Base-by-base conservation (phyloP, 2,329 filamentous ascomycete genomes). In the Fusarium nisikadoi region DNA sequence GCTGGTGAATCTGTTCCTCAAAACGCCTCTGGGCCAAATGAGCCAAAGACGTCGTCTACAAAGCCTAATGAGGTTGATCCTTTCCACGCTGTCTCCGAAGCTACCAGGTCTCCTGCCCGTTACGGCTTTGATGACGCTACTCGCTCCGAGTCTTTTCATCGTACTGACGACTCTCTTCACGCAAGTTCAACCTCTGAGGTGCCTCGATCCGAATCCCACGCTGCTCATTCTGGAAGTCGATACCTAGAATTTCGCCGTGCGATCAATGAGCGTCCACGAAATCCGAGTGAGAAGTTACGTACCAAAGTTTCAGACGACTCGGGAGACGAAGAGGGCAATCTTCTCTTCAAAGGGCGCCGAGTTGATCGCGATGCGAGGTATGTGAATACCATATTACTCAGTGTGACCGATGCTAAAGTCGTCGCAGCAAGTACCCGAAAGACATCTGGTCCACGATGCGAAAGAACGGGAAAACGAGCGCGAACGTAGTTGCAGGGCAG, bases 381-480 rank as follows among this genome's bases (percentile, higher is more conserved):
- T 54, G 80, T 71, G 20, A 45, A 43, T 31, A 58, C 23, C 38
- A 23, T 29, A 20, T n/a, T 33, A 8, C 46, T n/a, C 46, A 35
- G 10, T 23, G 23, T 13, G n/a, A 8, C 52, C 33, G 43, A 58
- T 61, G 17, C 70, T 76, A 60, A 78, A 61, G 33, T 62, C 38
- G 20, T 27, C 17, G 58, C 85, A 81, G 79, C 53, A 86, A 82
- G 71, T 80, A 81, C 31, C 75, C 80, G 54, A 82, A 82, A 54
- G 83, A 85, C 31, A 81, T 88, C 36, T 85, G 84, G 86, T 84
- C 86, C 68, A 82, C 79, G 20, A 83, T 88, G 80, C 76, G 87
- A 73, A 87, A 85, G 78, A 87, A 85, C 72, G 84, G 85, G n/a
- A 83, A 86, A 39, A 80, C 86, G 17, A 87, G 85, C 65, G 84